Evolutionary conservation across 345 rosid genomes (phyloP).

Genomic region (Eucalyptus cloeziana): DNA sequence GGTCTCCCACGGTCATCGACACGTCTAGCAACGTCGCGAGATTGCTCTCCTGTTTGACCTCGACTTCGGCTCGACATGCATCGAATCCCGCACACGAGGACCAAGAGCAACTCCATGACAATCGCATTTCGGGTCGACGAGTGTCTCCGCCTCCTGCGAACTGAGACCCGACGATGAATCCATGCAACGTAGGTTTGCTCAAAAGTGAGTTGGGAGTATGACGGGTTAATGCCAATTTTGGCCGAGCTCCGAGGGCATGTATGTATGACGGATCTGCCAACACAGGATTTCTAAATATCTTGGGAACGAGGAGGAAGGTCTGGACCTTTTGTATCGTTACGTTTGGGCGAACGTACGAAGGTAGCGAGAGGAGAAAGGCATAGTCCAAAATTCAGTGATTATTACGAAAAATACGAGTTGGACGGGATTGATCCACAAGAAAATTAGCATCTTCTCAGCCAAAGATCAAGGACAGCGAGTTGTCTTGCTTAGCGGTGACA

Average conservation of each 20-base stretch:
- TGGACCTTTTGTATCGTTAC: neutral
- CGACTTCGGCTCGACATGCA: too few relatives aligned
- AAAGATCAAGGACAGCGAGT: too few relatives aligned
- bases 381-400: neutral
- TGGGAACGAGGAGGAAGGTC: neutral
- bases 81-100: neutral
- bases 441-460: neutral
- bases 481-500: too few relatives aligned
- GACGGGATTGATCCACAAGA: neutral
- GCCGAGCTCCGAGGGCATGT: neutral
- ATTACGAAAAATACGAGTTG: neutral
- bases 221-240: neutral
- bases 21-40: slow-evolving; percentile 48
- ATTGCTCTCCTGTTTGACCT: neutral
- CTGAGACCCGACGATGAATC: neutral
- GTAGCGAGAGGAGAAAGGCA: neutral
- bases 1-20: slow-evolving; percentile 50
- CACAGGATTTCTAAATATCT: neutral
- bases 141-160: neutral
- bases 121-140: neutral
- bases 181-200: neutral
- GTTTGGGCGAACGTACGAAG: neutral
- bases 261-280: neutral
- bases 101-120: neutral
- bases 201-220: neutral